Evolutionary conservation across 148 eudicot genomes (phyloP).

Genomic region (Suaeda aralocaspica): DNA sequence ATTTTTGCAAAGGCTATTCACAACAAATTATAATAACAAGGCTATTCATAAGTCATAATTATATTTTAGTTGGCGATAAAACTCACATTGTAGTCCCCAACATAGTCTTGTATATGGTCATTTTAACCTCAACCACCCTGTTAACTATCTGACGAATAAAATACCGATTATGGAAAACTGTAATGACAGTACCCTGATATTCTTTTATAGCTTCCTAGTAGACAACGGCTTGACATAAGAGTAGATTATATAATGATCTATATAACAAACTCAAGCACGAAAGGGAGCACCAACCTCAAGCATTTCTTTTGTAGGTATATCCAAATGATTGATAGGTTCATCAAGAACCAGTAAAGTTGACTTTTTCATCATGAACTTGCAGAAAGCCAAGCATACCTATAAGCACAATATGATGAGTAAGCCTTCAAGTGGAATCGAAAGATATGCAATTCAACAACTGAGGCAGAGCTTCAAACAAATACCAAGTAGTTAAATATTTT

Average conservation of each 20-base stretch:
- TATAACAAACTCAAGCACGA: not conserved
- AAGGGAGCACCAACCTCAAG: conserved; percentile 60
- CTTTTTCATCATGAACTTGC: conserved; percentile 95
- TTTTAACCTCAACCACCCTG: conserved; percentile 90
- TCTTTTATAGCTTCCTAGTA: conserved; percentile 86
- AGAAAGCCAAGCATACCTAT: conserved; percentile 88
- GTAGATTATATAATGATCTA: not conserved
- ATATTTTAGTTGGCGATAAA: too few relatives aligned
- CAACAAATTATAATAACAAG: too few relatives aligned
- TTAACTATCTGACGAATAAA: conserved; percentile 89
- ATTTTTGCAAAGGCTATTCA: too few relatives aligned
- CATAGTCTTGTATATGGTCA: conserved; percentile 71
- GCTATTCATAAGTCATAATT: too few relatives aligned
- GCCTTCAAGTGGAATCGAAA: not conserved
- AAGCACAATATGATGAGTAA: conserved; percentile 18
- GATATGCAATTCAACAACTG: not conserved
- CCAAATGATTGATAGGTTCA: conserved; percentile 96
- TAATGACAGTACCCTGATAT: conserved; percentile 80
- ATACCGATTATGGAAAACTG: conserved; percentile 95
- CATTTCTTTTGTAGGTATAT: conserved; percentile 98
- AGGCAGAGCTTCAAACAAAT: not conserved
- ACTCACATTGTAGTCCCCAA: conserved; percentile 90
- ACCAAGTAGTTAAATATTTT: not conserved
- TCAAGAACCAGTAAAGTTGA: conserved; percentile 92
- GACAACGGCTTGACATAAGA: not conserved